These are phyloP conservation scores for Zymoseptoria crescenta DNA, from an alignment of 2,329 filamentous ascomycete species.

Conservation along the genomic window DNA sequence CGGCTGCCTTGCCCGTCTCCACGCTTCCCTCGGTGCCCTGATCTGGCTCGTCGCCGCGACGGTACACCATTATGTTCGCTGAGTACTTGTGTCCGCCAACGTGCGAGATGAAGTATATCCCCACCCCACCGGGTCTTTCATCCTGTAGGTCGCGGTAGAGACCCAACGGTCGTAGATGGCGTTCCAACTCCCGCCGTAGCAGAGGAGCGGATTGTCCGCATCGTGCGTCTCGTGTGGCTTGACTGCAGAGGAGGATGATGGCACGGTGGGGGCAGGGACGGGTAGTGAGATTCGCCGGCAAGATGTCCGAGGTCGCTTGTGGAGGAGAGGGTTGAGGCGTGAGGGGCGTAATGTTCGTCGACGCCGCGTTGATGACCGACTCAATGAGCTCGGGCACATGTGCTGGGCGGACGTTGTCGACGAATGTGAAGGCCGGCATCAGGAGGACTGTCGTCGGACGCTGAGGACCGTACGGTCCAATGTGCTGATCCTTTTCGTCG, in stretches of 20 bases:
- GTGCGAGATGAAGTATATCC: slow-evolving; percentile 93
- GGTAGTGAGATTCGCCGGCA: slow-evolving; percentile 41
- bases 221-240: slow-evolving; percentile 86
- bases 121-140: slow-evolving; percentile 81
- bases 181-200: slow-evolving; percentile 78
- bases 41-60: slow-evolving; percentile 41
- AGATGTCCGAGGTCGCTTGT: slow-evolving; percentile 5
- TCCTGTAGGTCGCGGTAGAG: slow-evolving; percentile 83
- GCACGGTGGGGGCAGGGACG: slow-evolving; percentile 72
- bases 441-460: slow-evolving; percentile 73
- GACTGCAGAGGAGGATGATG: slow-evolving; percentile 87
- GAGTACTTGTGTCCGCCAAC: slow-evolving; percentile 95
- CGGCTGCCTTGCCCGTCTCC: slow-evolving; percentile 31
- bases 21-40: slow-evolving; percentile 28
- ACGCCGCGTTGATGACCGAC: slow-evolving; percentile 60
- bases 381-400: slow-evolving; percentile 64
- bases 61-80: slow-evolving; percentile 89
- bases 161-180: slow-evolving; percentile 76
- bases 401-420: slow-evolving; percentile 75
- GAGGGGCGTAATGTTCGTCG: slow-evolving; percentile 65
- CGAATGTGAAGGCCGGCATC: slow-evolving; percentile 72
- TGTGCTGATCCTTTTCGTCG: slow-evolving; percentile 50
- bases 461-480: slow-evolving; percentile 42
- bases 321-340: slow-evolving; percentile 3
- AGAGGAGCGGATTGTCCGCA: slow-evolving; percentile 91